Percentiles rank a stretch among this genome's conserved stretches.
These are phyloP conservation scores for Coemansia sp. DNA, from an alignment of 192 early-diverging fungal genomes.

Conservation along the genomic window DNA sequence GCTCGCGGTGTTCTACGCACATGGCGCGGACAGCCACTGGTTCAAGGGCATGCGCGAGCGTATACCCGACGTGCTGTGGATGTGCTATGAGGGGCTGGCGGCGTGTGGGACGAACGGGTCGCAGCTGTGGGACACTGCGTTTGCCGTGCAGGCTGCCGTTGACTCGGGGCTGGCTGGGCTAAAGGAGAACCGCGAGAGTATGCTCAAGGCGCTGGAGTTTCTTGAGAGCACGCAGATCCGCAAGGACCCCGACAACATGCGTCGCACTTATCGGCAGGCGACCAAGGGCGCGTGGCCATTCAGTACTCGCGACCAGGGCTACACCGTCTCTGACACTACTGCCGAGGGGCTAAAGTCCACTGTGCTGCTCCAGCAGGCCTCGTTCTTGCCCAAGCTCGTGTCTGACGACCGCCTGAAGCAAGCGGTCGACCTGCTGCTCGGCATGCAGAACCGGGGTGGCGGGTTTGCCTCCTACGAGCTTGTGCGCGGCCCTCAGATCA, in stretches of 20 bases:
- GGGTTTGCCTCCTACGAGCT: conserved; percentile 94
- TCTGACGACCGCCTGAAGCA: conserved; percentile 73
- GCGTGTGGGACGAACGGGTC: conserved; percentile 96
- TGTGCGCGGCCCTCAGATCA: conserved; percentile 71
- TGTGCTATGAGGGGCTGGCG: conserved; percentile 86
- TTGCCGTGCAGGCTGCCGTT: conserved; percentile 79
- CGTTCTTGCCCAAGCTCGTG: conserved; percentile 62
- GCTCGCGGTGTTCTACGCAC: conserved; percentile 81
- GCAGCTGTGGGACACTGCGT: conserved; percentile 95
- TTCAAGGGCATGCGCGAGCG: conserved; percentile 75
- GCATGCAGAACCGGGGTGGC: conserved; percentile 88
- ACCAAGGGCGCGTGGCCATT: conserved; percentile 97
- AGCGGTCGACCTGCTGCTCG: conserved; percentile 86
- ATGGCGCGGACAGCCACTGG: conserved; percentile 78
- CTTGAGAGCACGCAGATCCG: conserved; percentile 87
- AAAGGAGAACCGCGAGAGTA: conserved; percentile 64
- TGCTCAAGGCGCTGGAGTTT: conserved; percentile 75
- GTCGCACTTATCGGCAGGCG: conserved; percentile 75
- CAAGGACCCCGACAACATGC: conserved; percentile 64
- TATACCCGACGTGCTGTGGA: conserved; percentile 89
- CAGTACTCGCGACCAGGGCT: conserved; percentile 88
- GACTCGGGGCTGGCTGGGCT: conserved; percentile 77
- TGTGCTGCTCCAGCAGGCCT: conserved; percentile 70
- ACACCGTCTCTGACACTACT: conserved; percentile 94
- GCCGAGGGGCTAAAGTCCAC: conserved; percentile 87